phyloP scores from a whole-genome alignment of 2,329 filamentous ascomycete genomes.

The Lecanicillium sp. region DNA sequence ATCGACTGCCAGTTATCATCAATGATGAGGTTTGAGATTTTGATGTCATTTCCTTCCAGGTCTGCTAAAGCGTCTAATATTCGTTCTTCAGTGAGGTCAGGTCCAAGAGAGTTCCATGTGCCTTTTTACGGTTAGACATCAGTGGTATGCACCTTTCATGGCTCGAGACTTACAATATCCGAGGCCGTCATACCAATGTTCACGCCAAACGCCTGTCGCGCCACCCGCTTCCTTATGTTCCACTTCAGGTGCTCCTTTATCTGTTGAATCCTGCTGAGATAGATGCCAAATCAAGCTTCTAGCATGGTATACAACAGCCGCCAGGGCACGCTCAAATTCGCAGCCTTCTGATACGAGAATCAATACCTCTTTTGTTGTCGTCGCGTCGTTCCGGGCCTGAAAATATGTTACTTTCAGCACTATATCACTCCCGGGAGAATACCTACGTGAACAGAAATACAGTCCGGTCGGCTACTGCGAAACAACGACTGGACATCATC shows the following conservation, averaged over 20 bases:
- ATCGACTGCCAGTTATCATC: conserved; percentile 95
- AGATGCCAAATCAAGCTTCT: conserved; percentile 36
- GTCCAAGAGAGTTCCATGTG: conserved; percentile 92
- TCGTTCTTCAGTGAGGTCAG: conserved; percentile 71
- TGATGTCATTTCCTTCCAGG: conserved; percentile 63
- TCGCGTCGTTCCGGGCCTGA: conserved; percentile 59
- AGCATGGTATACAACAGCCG: conserved; percentile 82
- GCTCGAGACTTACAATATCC: conserved; percentile 64
- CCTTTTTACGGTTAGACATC: conserved; percentile 28
- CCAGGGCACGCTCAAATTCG: conserved; percentile 66
- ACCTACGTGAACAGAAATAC: conserved; percentile 58
- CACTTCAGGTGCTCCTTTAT: conserved; percentile 27
- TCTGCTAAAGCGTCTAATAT: conserved; percentile 66
- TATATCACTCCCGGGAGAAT: neutral
- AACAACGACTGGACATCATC: conserved; percentile 64
- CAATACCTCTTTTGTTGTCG: conserved; percentile 42
- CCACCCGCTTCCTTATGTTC: conserved; percentile 21
- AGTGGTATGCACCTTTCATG: neutral
- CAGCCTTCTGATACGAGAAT: conserved; percentile 65
- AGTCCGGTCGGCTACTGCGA: conserved; percentile 53
- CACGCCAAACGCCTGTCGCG: conserved; percentile 58
- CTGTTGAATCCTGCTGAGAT: conserved; percentile 40
- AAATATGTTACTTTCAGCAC: conserved; percentile 1
- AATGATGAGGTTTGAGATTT: conserved; percentile 80
- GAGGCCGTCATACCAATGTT: conserved; percentile 86